Base-by-base conservation (phyloP, 2,329 filamentous ascomycete genomes). In the Metarhizium album region DNA sequence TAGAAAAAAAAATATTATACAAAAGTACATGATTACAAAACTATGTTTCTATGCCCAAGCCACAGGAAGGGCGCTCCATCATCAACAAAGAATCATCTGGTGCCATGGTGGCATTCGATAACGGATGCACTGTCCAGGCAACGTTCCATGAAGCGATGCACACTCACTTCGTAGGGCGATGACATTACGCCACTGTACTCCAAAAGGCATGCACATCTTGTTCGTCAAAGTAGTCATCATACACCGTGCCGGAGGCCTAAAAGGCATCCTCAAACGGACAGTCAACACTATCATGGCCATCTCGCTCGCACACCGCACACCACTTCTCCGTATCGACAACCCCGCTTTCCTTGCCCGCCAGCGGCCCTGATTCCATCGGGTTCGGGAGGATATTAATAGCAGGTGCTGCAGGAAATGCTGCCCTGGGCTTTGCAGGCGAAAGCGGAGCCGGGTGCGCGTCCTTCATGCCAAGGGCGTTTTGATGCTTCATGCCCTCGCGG, bases 261-360 rank as follows among this genome's bases (percentile, higher is more conserved):
- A 84, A 86, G 29, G 82, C 82, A 67, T 94, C 89, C 70, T 95
- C 90, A 67, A 95, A 86, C 13, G 90, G 90, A 68, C 90, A 95
- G 67, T 94, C 89, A 54, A 95, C 90, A 62, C 91, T 96, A 68
- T 96, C 87, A 65, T 98, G 93, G 14, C 93, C 93, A 62, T 98
- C 93, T 55, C 88, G 82, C 73, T 98, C 93, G 65, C 93, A 98
- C 43, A 97, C 75, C 16, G 93, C 93, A 68, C 93, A 98, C 93
- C 93, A 98, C 70, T 95, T 96, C 55, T 84, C 80, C 50, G 84
- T 80, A 61, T 97, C 89, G 57, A 91, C 75, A 45, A 87, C 72
- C 1, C 86, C 86, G 50, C 83, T 89, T 57, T 84, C 81, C 70
- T 89, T 91, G 48, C 87, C 87, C 4, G 87, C 84, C 23, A 88